Percentiles rank a stretch among this genome's conserved stretches.
Conservation (phyloP, 208 protist genomes). For the Trypanosomatidae sp. region DNA sequence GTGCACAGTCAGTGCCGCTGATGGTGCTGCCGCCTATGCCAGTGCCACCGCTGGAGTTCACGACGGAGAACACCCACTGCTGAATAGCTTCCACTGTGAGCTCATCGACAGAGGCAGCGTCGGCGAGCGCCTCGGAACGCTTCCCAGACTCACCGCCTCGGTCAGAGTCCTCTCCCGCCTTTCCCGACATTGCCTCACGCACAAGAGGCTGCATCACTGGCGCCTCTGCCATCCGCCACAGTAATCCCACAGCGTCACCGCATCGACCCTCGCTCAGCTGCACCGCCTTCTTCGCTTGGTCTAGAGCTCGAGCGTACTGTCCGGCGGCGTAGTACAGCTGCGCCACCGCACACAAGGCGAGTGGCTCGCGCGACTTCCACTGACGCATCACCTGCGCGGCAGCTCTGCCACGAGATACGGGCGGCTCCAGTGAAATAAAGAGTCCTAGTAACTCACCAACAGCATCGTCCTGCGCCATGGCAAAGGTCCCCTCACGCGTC, state of each 20-base stretch:
- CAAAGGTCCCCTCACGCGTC: constrained; percentile 53
- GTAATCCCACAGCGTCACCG: constrained; percentile 72
- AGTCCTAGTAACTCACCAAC: constrained; percentile 63
- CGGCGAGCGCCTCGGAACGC: background rate
- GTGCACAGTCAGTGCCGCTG: background rate
- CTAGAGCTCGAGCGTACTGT: constrained; percentile 53
- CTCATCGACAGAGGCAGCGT: background rate
- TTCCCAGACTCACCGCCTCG: background rate
- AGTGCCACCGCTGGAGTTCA: constrained; percentile 1
- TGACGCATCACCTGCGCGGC: constrained; percentile 72
- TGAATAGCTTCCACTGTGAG: constrained; percentile 9
- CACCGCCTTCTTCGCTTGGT: constrained; percentile 67
- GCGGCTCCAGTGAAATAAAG: constrained; percentile 62
- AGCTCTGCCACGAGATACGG: constrained; percentile 47
- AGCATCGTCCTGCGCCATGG: constrained; percentile 38
- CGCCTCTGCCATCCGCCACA: constrained; percentile 53
- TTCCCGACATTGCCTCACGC: constrained; percentile 7
- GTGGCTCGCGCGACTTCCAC: constrained; percentile 68
- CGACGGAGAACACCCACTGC: constrained; percentile 22
- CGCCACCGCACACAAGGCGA: constrained; percentile 66
- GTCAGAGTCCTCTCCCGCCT: background rate
- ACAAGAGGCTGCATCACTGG: constrained; percentile 24
- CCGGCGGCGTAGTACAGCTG: constrained; percentile 70
- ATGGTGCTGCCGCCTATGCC: background rate
- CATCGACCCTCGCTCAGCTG: constrained; percentile 29